Evolutionary conservation across 495 filamentous ascomycete species (phyloP).

Genomic region (Tuber aestivum): DNA sequence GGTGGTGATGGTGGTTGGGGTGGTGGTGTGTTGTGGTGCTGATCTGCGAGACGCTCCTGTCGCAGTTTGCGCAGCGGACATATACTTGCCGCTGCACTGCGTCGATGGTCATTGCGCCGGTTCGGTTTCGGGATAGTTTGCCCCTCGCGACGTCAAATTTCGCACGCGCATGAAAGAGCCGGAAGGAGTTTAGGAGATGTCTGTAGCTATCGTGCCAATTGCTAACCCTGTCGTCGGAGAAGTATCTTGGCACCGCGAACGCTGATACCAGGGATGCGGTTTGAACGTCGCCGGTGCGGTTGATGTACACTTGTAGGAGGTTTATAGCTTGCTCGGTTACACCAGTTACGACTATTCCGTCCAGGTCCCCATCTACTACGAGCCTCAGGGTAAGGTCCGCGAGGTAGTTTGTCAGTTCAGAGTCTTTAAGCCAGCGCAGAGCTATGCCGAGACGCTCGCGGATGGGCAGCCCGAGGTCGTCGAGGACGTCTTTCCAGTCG

Average conservation of each 20-base stretch:
- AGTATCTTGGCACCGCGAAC: constrained; percentile 71
- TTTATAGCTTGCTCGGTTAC: constrained; percentile 71
- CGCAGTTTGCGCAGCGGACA: constrained; percentile 78
- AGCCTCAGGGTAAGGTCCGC: constrained; percentile 55
- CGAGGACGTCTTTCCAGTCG: constrained; percentile 75
- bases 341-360: constrained; percentile 83
- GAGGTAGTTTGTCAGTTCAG: constrained; percentile 68
- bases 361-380: constrained; percentile 71
- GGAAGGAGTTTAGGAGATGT: constrained; percentile 69
- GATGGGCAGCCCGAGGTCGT: constrained; percentile 75
- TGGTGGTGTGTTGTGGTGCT: constrained; percentile 20
- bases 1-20: neutral
- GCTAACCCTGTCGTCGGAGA: constrained; percentile 67
- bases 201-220: constrained; percentile 78
- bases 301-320: constrained; percentile 80
- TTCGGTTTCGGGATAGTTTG: constrained; percentile 52
- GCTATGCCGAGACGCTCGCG: constrained; percentile 81
- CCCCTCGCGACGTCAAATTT: constrained; percentile 59
- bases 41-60: constrained; percentile 44
- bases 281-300: constrained; percentile 80
- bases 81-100: constrained; percentile 70
- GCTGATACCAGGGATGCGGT: constrained; percentile 81
- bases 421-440: constrained; percentile 73
- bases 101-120: constrained; percentile 58
- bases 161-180: constrained; percentile 58